Evolutionary conservation across 1,284 basidiomycete species (phyloP).

Genomic region (Neonothopanus nambi): DNA sequence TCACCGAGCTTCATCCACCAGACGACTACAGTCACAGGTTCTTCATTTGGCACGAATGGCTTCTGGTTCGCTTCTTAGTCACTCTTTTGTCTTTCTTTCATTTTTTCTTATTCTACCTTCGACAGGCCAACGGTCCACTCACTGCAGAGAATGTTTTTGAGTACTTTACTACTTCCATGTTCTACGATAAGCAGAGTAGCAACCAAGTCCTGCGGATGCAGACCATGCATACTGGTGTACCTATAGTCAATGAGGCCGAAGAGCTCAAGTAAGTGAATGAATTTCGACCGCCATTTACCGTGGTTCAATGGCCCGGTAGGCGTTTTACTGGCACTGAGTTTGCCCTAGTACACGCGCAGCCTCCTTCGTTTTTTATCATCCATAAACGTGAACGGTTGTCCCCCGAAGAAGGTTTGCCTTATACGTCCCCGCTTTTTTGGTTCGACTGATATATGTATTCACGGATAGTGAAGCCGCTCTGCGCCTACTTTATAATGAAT

Average conservation of each 20-base stretch:
- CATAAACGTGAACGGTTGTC: constrained; percentile 82
- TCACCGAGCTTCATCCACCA: constrained; percentile 71
- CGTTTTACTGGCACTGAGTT: constrained; percentile 74
- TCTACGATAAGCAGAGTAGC: constrained; percentile 88
- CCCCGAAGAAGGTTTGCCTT: constrained; percentile 69
- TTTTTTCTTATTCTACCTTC: constrained; percentile 4
- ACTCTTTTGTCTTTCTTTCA: constrained; percentile 15
- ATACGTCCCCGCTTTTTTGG: constrained; percentile 7
- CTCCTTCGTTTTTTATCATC: constrained; percentile 81
- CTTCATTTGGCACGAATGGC: constrained; percentile 88
- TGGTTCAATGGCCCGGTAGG: constrained; percentile 4
- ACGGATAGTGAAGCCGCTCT: constrained; percentile 64
- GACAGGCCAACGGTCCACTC: constrained; percentile 72
- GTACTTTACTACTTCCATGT: constrained; percentile 84
- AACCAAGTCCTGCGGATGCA: constrained; percentile 90
- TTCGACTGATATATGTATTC: constrained; percentile 14
- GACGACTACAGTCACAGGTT: constrained; percentile 79
- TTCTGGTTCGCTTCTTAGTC: no score
- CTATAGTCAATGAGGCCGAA: constrained; percentile 72
- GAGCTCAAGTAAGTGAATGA: constrained; percentile 65
- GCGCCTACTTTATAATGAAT: constrained; percentile 83
- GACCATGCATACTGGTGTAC: constrained; percentile 75
- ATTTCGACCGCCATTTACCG: background rate
- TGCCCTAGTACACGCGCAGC: constrained; percentile 72
- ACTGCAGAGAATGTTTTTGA: constrained; percentile 78